These are phyloP conservation scores for Citrullus amarus DNA, from an alignment of 306 rosid genomes.

Conservation along the genomic window DNA sequence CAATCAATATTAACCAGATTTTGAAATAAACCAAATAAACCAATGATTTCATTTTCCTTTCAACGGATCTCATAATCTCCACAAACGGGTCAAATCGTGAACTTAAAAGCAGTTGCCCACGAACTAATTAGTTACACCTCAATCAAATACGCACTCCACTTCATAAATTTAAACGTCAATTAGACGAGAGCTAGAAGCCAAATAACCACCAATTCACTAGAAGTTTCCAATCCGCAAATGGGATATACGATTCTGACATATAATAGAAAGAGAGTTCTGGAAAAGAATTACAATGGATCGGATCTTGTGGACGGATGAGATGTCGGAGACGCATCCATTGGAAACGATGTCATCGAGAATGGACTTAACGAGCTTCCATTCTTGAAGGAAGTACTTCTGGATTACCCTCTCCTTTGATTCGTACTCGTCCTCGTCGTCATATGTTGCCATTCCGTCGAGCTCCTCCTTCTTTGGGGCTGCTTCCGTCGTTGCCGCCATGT, in stretches of 20 bases:
- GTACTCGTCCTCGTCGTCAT: conserved; percentile 59
- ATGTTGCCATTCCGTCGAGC: conserved; percentile 4
- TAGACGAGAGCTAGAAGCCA: neutral
- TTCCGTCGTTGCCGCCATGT: conserved; percentile 12
- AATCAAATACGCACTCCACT: neutral
- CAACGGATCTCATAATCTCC: neutral
- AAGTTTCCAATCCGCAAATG: neutral
- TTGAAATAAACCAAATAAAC: neutral
- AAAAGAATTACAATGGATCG: conserved; percentile 69
- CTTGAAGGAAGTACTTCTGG: conserved; percentile 82
- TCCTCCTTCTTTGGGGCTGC: conserved; percentile 16
- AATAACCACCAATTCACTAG: neutral
- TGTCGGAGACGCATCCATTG: conserved; percentile 42
- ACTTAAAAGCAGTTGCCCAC: neutral
- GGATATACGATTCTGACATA: neutral
- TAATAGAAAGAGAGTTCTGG: conserved; percentile 1
- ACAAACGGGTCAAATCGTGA: neutral
- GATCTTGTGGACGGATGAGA: conserved; percentile 52
- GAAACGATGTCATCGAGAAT: conserved; percentile 65
- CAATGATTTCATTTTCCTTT: neutral
- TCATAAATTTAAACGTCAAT: neutral
- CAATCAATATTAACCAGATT: neutral
- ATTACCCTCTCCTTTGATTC: conserved; percentile 73
- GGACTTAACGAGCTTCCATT: conserved; percentile 76
- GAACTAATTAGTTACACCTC: neutral